Evolutionary conservation across 2,329 filamentous ascomycete genomes (phyloP).

Genomic region (Talaromyces funiculosus): DNA sequence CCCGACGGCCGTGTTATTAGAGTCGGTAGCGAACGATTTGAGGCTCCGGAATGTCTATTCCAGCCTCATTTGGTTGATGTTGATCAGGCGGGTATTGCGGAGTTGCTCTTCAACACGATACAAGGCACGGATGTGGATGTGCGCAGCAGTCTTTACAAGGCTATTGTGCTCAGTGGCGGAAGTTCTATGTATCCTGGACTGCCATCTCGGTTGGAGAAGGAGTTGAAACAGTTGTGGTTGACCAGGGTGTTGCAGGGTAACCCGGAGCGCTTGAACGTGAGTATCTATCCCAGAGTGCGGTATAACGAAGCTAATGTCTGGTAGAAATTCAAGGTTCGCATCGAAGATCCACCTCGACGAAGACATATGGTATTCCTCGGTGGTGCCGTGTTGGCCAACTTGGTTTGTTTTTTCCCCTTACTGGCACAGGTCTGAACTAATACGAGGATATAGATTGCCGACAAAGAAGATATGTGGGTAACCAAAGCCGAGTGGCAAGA

Average conservation of each 20-base stretch:
- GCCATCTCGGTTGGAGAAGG: conserved; percentile 92
- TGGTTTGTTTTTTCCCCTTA: conserved; percentile 47
- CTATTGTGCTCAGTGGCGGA: conserved; percentile 90
- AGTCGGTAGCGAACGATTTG: conserved; percentile 94
- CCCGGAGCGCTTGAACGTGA: conserved; percentile 75
- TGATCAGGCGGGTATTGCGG: conserved; percentile 92
- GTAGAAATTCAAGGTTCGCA: conserved; percentile 97
- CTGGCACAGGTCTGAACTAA: background rate
- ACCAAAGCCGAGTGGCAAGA: conserved; percentile 96
- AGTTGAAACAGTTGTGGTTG: conserved; percentile 97
- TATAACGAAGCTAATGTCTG: background rate
- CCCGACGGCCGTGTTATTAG: conserved; percentile 94
- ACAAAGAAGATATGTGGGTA: conserved; percentile 99
- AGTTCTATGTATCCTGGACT: conserved; percentile 99
- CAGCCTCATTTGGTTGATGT: conserved; percentile 97
- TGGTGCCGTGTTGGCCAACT: conserved; percentile 92
- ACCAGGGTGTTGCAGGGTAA: conserved; percentile 85
- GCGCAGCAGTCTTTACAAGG: conserved; percentile 88
- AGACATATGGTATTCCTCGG: conserved; percentile 99
- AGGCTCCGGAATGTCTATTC: conserved; percentile 96
- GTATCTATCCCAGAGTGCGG: conserved; percentile 20
- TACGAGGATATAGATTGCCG: conserved; percentile 67
- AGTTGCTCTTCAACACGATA: conserved; percentile 98
- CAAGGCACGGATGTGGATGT: conserved; percentile 94
- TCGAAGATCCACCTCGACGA: conserved; percentile 92